A percentile compares a stretch with the other conserved stretches of the same genome.
Conservation (phyloP, 192 early-diverging fungal genomes). For the Phycomyces blakesleeanus region DNA sequence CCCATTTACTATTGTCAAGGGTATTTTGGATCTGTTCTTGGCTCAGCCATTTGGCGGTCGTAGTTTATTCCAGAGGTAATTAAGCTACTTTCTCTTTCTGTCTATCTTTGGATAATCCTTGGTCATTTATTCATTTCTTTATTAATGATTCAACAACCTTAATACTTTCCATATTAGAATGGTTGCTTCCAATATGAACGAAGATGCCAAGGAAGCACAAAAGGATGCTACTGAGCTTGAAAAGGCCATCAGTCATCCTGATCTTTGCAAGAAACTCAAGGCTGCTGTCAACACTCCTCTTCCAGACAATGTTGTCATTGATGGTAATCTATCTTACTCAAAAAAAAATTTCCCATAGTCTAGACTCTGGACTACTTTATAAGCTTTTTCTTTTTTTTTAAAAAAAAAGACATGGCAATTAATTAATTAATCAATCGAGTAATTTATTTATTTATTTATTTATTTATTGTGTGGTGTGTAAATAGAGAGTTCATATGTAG, state of each 20-base stretch:
- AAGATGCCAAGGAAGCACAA: conserved; percentile 45
- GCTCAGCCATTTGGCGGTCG: conserved; percentile 55
- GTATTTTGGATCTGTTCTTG: conserved; percentile 52
- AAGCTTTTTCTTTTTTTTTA: too few species aligned
- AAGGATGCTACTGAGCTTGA: conserved; percentile 38
- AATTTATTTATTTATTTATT: too few species aligned
- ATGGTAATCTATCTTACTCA: conserved; percentile 1
- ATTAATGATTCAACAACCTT: too few species aligned
- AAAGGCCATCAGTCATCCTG: conserved; percentile 15
- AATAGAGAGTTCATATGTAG: background rate
- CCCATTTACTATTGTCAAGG: conserved; percentile 52
- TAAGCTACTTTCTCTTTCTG: too few species aligned
- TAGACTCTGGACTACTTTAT: too few species aligned
- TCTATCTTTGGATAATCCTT: too few species aligned
- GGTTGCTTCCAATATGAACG: conserved; percentile 48
- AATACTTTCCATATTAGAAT: too few species aligned
- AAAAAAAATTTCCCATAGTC: too few species aligned
- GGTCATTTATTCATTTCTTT: background rate
- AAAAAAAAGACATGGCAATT: too few species aligned
- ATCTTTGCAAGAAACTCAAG: conserved; percentile 46
- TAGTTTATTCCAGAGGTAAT: conserved; percentile 50
- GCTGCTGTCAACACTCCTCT: conserved; percentile 39
- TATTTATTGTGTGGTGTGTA: too few species aligned
- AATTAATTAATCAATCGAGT: too few species aligned
- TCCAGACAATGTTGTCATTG: too few species aligned